Evolutionary conservation across 768 basidiomycete species (phyloP).

Genomic region (Heimioporus sp.): DNA sequence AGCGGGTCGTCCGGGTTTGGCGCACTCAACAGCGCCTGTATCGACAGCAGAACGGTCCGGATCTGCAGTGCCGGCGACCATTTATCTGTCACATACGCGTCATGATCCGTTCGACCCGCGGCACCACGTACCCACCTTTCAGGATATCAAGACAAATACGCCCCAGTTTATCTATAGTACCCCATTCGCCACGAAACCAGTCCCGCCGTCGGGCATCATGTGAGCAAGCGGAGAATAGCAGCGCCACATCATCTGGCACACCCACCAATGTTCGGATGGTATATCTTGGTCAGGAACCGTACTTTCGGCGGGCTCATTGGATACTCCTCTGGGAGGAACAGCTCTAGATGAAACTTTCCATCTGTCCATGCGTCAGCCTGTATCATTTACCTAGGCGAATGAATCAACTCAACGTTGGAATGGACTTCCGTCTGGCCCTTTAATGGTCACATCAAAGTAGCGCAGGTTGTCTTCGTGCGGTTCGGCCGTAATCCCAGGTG

Average conservation of each 20-base stretch:
- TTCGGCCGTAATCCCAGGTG: constrained; percentile 92
- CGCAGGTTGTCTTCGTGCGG: constrained; percentile 98
- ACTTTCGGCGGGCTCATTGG: constrained; percentile 99
- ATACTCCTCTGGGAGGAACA: constrained; percentile 98
- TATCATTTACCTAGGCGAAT: neutral
- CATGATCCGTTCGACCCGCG: constrained; percentile 1
- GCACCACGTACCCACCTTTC: constrained; percentile 62
- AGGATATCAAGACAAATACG: constrained; percentile 98
- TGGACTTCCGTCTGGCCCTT: constrained; percentile 92
- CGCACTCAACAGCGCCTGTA: constrained; percentile 94
- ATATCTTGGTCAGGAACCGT: constrained; percentile 96
- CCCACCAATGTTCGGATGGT: constrained; percentile 98
- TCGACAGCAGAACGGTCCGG: constrained; percentile 92
- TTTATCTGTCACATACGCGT: constrained; percentile 61
- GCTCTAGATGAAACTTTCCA: constrained; percentile 92
- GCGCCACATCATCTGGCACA: constrained; percentile 16
- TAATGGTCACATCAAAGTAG: constrained; percentile 97
- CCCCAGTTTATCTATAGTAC: constrained; percentile 84
- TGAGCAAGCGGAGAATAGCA: constrained; percentile 21
- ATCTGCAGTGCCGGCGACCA: constrained; percentile 99
- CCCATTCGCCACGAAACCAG: neutral
- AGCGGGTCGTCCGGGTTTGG: constrained; percentile 97
- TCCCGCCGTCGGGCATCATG: constrained; percentile 12
- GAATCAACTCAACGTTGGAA: constrained; percentile 65
- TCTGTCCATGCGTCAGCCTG: constrained; percentile 44